phyloP scores from a whole-genome alignment of 2,329 filamentous ascomycete species.

The Fusarium sp. region DNA sequence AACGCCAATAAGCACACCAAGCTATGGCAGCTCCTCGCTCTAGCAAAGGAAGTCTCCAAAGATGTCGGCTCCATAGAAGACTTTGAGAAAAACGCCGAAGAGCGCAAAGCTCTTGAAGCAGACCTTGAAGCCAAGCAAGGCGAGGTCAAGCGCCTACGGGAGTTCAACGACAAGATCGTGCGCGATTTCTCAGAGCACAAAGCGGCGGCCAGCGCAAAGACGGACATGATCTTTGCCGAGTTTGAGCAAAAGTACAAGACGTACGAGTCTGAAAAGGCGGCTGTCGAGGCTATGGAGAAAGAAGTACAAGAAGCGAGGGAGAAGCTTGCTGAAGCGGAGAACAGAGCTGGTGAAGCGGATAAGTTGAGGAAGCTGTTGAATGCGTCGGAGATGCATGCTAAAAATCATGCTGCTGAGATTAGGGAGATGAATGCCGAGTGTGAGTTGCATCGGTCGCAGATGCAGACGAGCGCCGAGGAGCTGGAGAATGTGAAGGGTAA shows the following conservation, averaged over 20 bases:
- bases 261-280: conserved; percentile 44
- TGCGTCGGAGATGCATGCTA: conserved; percentile 30
- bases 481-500: conserved; percentile 36
- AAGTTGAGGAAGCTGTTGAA: conserved; percentile 47
- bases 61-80: conserved; percentile 46
- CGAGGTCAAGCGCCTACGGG: conserved; percentile 43
- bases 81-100: conserved; percentile 42
- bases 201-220: conserved; percentile 33
- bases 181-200: conserved; percentile 43
- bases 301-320: conserved; percentile 58
- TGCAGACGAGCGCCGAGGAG: conserved; percentile 38
- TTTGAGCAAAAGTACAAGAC: conserved; percentile 45
- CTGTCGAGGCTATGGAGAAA: conserved; percentile 57
- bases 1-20: conserved; percentile 41
- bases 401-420: conserved; percentile 38
- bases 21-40: conserved; percentile 43
- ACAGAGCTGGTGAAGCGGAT: conserved; percentile 56
- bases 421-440: conserved; percentile 45
- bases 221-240: conserved; percentile 38
- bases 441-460: conserved; percentile 41
- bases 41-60: conserved; percentile 47
- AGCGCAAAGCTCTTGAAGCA: conserved; percentile 37
- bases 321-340: conserved; percentile 53
- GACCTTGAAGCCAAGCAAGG: conserved; percentile 42
- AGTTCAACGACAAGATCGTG: conserved; percentile 44